Evolutionary conservation across 805 yeast species (phyloP).

Genomic region (Yamadazyma ubonensis): DNA sequence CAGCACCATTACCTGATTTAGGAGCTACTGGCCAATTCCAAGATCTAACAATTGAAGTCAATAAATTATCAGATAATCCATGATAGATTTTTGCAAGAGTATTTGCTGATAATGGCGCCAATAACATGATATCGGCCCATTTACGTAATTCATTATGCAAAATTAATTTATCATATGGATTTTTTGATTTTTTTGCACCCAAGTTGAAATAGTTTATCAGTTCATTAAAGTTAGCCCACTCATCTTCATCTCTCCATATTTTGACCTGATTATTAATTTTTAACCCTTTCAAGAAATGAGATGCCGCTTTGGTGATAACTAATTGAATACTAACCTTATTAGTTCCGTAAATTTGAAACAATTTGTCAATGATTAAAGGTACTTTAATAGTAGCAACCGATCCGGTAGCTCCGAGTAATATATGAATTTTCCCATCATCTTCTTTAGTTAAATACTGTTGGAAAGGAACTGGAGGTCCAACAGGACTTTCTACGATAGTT

Average conservation of each 20-base stretch:
- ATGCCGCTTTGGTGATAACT: constrained; percentile 82
- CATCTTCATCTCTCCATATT: constrained; percentile 92
- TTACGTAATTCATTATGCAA: constrained; percentile 44
- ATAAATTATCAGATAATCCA: constrained; percentile 45
- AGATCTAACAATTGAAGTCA: constrained; percentile 41
- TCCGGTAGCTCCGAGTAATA: constrained; percentile 90
- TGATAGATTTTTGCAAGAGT: constrained; percentile 44
- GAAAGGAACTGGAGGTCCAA: constrained; percentile 70
- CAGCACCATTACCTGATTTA: constrained; percentile 7
- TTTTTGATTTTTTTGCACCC: constrained; percentile 25
- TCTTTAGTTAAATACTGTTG: constrained; percentile 66
- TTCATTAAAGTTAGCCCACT: constrained; percentile 61
- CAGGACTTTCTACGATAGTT: constrained; percentile 54
- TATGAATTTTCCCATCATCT: constrained; percentile 85
- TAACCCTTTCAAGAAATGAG: constrained; percentile 61
- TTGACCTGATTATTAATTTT: constrained; percentile 65
- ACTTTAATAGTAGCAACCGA: constrained; percentile 95
- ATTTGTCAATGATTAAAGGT: constrained; percentile 82
- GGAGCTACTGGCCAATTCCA: constrained; percentile 30
- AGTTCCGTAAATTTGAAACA: constrained; percentile 74
- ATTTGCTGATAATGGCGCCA: constrained; percentile 48
- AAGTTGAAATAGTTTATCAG: constrained; percentile 15
- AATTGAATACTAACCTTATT: constrained; percentile 74
- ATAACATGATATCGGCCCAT: constrained; percentile 49
- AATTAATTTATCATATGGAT: constrained; percentile 36